A percentile compares a stretch with the other conserved stretches of the same genome.
Conservation (phyloP, 805 yeast genomes). For the Saccharomycopsis microspora region DNA sequence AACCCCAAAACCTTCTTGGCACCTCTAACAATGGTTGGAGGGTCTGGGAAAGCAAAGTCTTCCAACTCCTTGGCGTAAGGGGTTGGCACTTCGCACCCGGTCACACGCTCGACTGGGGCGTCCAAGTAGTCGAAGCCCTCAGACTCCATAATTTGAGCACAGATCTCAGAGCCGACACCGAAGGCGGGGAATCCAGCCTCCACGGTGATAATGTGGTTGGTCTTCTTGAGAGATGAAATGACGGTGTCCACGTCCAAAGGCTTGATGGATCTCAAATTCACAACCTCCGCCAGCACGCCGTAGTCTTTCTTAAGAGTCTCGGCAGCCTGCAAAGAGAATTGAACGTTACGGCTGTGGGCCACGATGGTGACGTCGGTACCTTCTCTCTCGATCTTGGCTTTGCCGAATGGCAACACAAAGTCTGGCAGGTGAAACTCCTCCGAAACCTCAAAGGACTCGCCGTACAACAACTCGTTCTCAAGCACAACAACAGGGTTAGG, state of each 20-base stretch:
- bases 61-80: slow-evolving; percentile 95
- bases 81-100: slow-evolving; percentile 99
- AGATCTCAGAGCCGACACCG: slow-evolving; percentile 97
- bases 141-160: slow-evolving; percentile 96
- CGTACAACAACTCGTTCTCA: slow-evolving; percentile 92
- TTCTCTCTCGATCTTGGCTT: slow-evolving; percentile 89
- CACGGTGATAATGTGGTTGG: slow-evolving; percentile 90
- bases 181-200: slow-evolving; percentile 98
- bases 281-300: slow-evolving; percentile 85
- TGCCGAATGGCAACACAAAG: slow-evolving; percentile 85
- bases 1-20: slow-evolving; percentile 53
- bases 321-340: slow-evolving; percentile 83
- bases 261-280: slow-evolving; percentile 93
- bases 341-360: slow-evolving; percentile 86
- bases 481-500: slow-evolving; percentile 95
- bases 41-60: slow-evolving; percentile 98
- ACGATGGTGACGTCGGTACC: slow-evolving; percentile 88
- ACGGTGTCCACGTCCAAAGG: slow-evolving; percentile 89
- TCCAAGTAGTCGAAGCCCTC: slow-evolving; percentile 97
- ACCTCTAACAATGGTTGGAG: slow-evolving; percentile 81
- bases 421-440: slow-evolving; percentile 86
- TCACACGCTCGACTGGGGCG: slow-evolving; percentile 96
- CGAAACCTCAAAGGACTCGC: slow-evolving; percentile 79
- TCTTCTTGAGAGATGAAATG: slow-evolving; percentile 83
- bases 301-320: slow-evolving; percentile 70